Evolutionary conservation across 2,329 filamentous ascomycete genomes (phyloP), one percentile per base, ranked within the genome.

Genomic region (Nemania sp.): DNA sequence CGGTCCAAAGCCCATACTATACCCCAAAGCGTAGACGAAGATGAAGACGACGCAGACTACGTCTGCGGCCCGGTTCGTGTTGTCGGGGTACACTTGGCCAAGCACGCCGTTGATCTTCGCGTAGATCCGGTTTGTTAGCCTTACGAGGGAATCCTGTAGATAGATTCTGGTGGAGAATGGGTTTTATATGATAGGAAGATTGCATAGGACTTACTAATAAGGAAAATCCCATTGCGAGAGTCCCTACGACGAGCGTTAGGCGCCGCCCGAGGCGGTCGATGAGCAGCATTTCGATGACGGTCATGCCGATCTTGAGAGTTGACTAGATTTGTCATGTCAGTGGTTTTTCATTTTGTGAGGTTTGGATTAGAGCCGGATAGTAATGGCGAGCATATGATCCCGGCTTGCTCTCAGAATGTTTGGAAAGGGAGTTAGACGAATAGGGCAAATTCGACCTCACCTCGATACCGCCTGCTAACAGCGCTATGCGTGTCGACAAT

Each of bases 11-110:
- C 81, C 79, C 56, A 84, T 71, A 45, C 78, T 81, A 62, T 81
- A 84, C 0, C 81, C 81, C 45, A 83, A 73, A 6, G 80, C 78
- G 64, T 82, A 84, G 37, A 84, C 68, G 63, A 83, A 83, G 34
- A 83, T 78, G 62, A 82, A 83, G 9, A 77, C 69, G 19, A 83
- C 75, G 61, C 80, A 82, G 3, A 72, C 65, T 39, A 77, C 74
- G 64, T 83, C 79, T 0, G 80, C 72, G 0, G 65, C 70, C 11
- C 68, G 70, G 65, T 76, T 82, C 6, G 67, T 66, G 58, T 81
- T 81, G 19, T 75, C 62, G 0, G 80, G 79, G 52, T 81, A 83
- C 0, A 71, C 69, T 6, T 78, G 69, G 1, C 80, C 80, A 2
- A 84, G 65, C 0, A 71, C 74, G 14, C 77, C 81, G 60, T 84